These are phyloP conservation scores for Juglanconis sp. DNA, from an alignment of 2,329 filamentous ascomycete genomes.

Conservation along the genomic window DNA sequence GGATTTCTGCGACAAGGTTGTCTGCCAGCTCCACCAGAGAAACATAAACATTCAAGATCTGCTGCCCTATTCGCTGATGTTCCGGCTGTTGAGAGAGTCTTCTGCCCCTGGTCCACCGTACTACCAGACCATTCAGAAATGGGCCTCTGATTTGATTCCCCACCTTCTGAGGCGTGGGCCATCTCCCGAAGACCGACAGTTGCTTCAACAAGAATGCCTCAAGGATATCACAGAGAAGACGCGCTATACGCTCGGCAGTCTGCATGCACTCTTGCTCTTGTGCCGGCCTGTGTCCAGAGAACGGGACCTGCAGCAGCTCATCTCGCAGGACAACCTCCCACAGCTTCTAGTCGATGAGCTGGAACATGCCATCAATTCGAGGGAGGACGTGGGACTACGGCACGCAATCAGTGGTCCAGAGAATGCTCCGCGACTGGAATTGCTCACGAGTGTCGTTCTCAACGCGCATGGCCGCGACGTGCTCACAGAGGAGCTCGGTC, in stretches of 20 bases:
- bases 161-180: slow-evolving; percentile 55
- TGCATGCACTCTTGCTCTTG: slow-evolving; percentile 57
- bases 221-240: slow-evolving; percentile 64
- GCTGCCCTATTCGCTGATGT: slow-evolving; percentile 43
- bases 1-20: slow-evolving; percentile 56
- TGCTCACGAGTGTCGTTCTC: slow-evolving; percentile 56
- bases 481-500: slow-evolving; percentile 60
- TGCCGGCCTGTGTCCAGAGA: slow-evolving; percentile 45
- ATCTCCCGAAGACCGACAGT: slow-evolving; percentile 51
- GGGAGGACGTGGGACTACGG: slow-evolving; percentile 38
- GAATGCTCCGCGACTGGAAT: slow-evolving; percentile 54
- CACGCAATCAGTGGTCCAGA: slow-evolving; percentile 44
- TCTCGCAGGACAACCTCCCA: slow-evolving; percentile 59
- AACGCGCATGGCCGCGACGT: slow-evolving; percentile 52
- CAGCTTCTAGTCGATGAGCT: slow-evolving; percentile 63
- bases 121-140: slow-evolving; percentile 14
- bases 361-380: slow-evolving; percentile 48
- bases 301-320: slow-evolving; percentile 55
- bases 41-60: slow-evolving; percentile 9
- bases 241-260: slow-evolving; percentile 68
- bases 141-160: slow-evolving; percentile 9
- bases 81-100: slow-evolving; percentile 71
- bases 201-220: slow-evolving; percentile 66
- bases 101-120: slow-evolving; percentile 51
- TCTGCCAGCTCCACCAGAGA: slow-evolving; percentile 47